phyloP scores from a whole-genome alignment of 805 yeast genomes.

The Jamesozyma lodderae region DNA sequence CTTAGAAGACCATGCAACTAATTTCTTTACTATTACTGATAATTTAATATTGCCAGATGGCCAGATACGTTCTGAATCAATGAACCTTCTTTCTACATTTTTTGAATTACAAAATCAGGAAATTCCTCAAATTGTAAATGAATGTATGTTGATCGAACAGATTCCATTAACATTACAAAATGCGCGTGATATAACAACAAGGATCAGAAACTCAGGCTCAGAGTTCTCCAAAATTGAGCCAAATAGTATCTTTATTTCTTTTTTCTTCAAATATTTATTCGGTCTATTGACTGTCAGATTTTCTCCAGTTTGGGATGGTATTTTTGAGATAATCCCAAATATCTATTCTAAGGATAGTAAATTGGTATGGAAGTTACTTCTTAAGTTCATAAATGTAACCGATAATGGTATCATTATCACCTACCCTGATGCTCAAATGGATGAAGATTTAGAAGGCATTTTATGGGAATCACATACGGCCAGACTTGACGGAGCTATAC shows the following conservation, averaged over 20 bases:
- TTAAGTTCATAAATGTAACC: constrained; percentile 27
- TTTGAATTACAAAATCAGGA: constrained; percentile 19
- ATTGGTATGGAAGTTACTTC: constrained; percentile 48
- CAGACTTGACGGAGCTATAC: constrained; percentile 37
- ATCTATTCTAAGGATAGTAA: constrained; percentile 36
- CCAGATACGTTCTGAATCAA: constrained; percentile 40
- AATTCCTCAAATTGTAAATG: constrained; percentile 37
- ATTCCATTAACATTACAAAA: constrained; percentile 60
- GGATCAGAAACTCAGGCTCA: constrained; percentile 52
- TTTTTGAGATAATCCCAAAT: constrained; percentile 48
- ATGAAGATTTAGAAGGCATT: constrained; percentile 5
- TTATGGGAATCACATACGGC: constrained; percentile 39
- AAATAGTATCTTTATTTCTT: constrained; percentile 10
- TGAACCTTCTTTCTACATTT: constrained; percentile 36
- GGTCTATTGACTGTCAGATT: constrained; percentile 71
- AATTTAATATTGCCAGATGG: constrained; percentile 45
- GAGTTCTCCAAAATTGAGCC: constrained; percentile 32
- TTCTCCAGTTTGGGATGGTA: constrained; percentile 80
- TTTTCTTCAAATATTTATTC: constrained; percentile 40
- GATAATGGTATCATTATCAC: constrained; percentile 14
- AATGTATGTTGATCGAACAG: constrained; percentile 55
- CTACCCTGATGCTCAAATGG: constrained; percentile 13
- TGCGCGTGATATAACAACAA: constrained; percentile 64
- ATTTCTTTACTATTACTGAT: constrained; percentile 13
- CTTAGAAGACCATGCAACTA: not conserved